These are phyloP conservation scores for Xylaria sp. DNA, from an alignment of 495 filamentous ascomycete genomes.

Conservation along the genomic window DNA sequence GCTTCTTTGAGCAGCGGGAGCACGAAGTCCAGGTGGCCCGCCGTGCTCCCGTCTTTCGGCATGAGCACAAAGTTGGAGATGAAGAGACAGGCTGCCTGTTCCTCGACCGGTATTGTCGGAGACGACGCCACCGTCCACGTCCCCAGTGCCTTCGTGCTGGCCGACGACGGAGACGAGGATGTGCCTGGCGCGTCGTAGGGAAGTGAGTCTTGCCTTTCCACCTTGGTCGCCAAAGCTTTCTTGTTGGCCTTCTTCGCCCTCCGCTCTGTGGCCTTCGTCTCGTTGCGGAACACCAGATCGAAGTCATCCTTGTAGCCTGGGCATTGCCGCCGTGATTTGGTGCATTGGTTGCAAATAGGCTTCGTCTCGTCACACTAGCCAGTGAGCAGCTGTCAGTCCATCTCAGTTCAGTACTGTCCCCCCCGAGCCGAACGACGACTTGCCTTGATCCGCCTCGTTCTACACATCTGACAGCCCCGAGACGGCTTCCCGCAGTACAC, in stretches of 20 bases:
- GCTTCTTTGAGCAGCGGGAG: conserved; percentile 60
- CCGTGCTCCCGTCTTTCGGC: conserved; percentile 48
- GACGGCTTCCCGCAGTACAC: conserved; percentile 79
- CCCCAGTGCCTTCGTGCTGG: conserved; percentile 21
- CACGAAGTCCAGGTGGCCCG: conserved; percentile 65
- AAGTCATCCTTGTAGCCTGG: conserved; percentile 74
- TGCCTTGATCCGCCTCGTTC: conserved; percentile 76
- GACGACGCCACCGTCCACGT: conserved; percentile 28
- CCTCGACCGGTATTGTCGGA: conserved; percentile 49
- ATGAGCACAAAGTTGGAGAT: conserved; percentile 62
- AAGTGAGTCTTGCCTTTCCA: conserved; percentile 2
- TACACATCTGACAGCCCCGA: conserved; percentile 75
- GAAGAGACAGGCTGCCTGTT: conserved; percentile 61
- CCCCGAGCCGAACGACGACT: conserved; percentile 29
- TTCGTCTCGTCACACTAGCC: conserved; percentile 71
- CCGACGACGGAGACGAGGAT: conserved; percentile 13
- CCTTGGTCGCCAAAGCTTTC: conserved; percentile 37
- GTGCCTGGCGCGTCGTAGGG: background rate
- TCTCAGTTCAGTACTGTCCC: background rate
- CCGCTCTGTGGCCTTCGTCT: conserved; percentile 65
- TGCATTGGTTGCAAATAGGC: conserved; percentile 72
- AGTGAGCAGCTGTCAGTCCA: conserved; percentile 26
- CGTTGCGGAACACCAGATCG: conserved; percentile 71
- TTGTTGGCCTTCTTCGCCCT: conserved; percentile 51
- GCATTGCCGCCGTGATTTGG: conserved; percentile 69